These are phyloP conservation scores for Phytomonas sp. DNA, from an alignment of 208 protist species.

Conservation along the genomic window DNA sequence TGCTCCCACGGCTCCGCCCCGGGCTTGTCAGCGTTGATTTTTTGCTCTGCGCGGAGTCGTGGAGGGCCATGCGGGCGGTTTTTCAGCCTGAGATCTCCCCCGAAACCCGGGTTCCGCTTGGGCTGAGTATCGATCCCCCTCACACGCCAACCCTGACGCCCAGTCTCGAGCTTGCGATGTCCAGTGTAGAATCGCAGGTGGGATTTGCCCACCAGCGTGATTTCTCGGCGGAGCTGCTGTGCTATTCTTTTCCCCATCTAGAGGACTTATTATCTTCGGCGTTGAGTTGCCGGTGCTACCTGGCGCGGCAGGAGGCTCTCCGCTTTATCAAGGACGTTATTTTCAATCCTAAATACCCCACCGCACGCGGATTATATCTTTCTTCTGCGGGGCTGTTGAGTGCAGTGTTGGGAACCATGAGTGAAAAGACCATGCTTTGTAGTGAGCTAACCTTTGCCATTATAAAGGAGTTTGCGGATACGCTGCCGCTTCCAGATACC, in stretches of 20 bases:
- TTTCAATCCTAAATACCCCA: background rate
- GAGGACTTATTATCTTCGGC: background rate
- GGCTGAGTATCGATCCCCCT: background rate
- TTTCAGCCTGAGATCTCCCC: background rate
- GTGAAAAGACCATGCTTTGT: background rate
- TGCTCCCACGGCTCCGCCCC: background rate
- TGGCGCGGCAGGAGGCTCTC: background rate
- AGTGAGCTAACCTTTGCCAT: background rate
- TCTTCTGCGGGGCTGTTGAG: background rate
- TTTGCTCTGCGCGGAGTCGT: constrained; percentile 4
- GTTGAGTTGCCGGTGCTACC: background rate
- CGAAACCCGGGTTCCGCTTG: background rate
- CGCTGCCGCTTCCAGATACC: background rate
- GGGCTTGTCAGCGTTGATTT: background rate
- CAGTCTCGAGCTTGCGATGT: background rate
- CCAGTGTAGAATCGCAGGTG: background rate
- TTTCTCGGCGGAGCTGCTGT: background rate
- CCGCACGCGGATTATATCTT: background rate
- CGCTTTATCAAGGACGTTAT: background rate
- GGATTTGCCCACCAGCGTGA: background rate
- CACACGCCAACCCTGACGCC: background rate
- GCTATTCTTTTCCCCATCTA: background rate
- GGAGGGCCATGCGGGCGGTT: background rate
- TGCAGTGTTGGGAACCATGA: background rate
- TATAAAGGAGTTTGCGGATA: background rate